Conservation (phyloP, 2,329 filamentous ascomycete genomes). For the Neofusicoccum cordaticola region DNA sequence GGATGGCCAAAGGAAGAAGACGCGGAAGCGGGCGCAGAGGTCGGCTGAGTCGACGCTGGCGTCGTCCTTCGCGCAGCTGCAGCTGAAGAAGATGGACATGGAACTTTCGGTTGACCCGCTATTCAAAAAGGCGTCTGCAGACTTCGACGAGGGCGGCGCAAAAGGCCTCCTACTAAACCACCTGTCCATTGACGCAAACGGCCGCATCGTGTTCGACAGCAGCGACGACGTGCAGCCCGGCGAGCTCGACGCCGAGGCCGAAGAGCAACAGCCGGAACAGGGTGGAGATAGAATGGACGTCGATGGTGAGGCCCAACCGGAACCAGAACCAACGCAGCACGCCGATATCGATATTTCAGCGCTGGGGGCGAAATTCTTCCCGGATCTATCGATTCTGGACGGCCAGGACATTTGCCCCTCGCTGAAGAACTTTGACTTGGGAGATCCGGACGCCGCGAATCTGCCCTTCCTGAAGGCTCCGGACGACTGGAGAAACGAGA, state of each 20-base stretch:
- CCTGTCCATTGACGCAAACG: conserved; percentile 87
- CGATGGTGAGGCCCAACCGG: conserved; percentile 30
- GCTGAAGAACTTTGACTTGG: conserved; percentile 88
- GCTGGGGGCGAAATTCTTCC: conserved; percentile 80
- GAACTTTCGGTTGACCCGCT: conserved; percentile 95
- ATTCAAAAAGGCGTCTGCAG: conserved; percentile 98
- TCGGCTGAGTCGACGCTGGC: conserved; percentile 93
- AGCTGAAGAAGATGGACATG: conserved; percentile 95
- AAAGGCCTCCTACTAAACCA: conserved; percentile 95
- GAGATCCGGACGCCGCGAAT: conserved; percentile 79
- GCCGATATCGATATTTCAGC: conserved; percentile 66
- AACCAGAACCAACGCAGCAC: conserved; percentile 37
- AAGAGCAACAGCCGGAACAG: conserved; percentile 34
- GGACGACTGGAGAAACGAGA: conserved; percentile 78
- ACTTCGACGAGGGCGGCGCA: conserved; percentile 96
- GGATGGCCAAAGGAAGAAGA: conserved; percentile 56
- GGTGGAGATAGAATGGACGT: conserved; percentile 36
- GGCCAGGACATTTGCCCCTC: conserved; percentile 92
- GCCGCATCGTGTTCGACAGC: conserved; percentile 96
- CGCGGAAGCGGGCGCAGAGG: conserved; percentile 74
- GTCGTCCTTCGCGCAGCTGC: conserved; percentile 79
- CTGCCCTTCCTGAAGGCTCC: conserved; percentile 88
- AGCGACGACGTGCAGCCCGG: conserved; percentile 73
- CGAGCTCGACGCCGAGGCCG: conserved; percentile 36
- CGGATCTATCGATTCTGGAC: conserved; percentile 72